A percentile compares a stretch with the other conserved stretches of the same genome.
Conservation (phyloP, 371 early-diverging fungal genomes). For the Racocetra persica region DNA sequence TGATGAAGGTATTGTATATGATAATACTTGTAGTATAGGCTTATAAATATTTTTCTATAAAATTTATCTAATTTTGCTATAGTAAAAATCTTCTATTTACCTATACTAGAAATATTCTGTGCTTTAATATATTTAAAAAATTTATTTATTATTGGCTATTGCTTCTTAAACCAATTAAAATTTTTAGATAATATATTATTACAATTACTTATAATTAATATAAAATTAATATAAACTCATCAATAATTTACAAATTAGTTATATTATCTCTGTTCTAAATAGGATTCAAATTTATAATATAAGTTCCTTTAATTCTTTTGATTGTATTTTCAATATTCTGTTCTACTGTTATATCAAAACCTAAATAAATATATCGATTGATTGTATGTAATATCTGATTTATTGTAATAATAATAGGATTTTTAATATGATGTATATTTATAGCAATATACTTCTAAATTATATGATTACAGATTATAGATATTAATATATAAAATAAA, state of each 20-base stretch:
- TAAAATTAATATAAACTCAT: background rate
- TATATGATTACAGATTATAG: no score
- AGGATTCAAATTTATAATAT: conserved; percentile 1
- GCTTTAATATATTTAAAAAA: conserved; percentile 1
- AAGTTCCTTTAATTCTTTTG: conserved; percentile 14
- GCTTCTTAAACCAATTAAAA: conserved; percentile 20
- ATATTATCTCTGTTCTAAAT: background rate
- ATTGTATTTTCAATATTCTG: background rate
- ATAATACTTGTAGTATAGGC: no score
- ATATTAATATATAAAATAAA: no score
- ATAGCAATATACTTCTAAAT: no score
- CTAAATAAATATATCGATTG: background rate
- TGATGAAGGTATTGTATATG: no score
- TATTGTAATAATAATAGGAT: background rate
- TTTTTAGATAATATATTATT: background rate
- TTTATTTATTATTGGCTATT: background rate
- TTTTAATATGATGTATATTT: no score
- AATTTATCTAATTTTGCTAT: no score
- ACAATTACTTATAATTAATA: background rate
- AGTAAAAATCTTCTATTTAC: background rate
- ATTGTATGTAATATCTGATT: background rate
- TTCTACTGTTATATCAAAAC: background rate
- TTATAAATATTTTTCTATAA: no score
- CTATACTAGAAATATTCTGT: conserved; percentile 3
- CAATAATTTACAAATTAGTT: background rate